These are phyloP conservation scores for Aspergillus fructus DNA, from an alignment of 2,329 filamentous ascomycete species.

Conservation along the genomic window DNA sequence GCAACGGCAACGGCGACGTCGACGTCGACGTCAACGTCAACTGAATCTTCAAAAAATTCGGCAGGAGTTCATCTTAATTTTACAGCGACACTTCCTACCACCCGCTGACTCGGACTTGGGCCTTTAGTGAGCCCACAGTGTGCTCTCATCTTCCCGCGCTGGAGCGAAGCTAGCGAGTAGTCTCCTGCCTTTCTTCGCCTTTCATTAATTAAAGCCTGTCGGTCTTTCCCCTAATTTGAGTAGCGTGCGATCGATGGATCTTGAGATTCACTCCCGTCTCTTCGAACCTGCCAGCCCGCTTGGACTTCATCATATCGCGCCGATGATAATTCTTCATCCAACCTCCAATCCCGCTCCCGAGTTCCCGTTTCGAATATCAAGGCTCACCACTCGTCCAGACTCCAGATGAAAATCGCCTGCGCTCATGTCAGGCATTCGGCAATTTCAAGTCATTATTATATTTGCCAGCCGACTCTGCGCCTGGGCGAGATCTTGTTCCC, in stretches of 20 bases:
- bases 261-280: constrained; percentile 14
- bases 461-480: neutral
- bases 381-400: neutral
- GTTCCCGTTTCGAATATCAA: neutral
- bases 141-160: neutral
- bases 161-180: neutral
- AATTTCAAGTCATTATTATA: neutral
- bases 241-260: constrained; percentile 24
- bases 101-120: constrained; percentile 10
- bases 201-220: constrained; percentile 14
- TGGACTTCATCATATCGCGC: neutral
- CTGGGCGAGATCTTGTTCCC: neutral
- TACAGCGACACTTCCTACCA: neutral
- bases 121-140: constrained; percentile 11
- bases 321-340: neutral
- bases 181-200: neutral
- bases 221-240: constrained; percentile 16
- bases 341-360: neutral
- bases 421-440: neutral
- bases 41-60: neutral
- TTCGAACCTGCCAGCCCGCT: neutral
- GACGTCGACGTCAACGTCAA: too few relatives aligned
- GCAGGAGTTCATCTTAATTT: too few relatives aligned
- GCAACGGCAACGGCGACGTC: too few relatives aligned
- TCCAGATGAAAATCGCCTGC: neutral